These are phyloP conservation scores for Protoeuglena noctilucae DNA, from an alignment of 139 green algal species.

Conservation along the genomic window DNA sequence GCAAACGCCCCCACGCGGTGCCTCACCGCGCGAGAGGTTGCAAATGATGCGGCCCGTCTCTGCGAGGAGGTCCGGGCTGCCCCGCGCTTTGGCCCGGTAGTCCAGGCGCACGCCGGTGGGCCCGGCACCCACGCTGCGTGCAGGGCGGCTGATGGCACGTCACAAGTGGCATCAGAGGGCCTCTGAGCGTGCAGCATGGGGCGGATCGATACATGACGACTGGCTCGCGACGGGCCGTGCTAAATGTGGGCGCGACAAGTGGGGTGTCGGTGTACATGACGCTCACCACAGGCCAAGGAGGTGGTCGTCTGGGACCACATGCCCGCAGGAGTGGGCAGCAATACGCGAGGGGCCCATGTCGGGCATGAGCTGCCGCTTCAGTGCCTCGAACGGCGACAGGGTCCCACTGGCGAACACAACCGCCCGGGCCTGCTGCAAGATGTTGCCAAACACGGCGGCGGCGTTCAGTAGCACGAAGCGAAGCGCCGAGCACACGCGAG, in stretches of 20 bases:
- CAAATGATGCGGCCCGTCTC: constrained; percentile 48
- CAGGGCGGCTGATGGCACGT: too few relatives aligned
- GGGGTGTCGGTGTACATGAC: too few relatives aligned
- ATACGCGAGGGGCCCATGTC: constrained; percentile 14
- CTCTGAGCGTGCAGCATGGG: too few relatives aligned
- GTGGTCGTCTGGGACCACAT: too few relatives aligned
- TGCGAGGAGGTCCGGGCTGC: constrained; percentile 26
- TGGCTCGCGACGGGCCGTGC: too few relatives aligned
- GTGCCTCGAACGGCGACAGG: constrained; percentile 46
- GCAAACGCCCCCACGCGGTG: too few relatives aligned
- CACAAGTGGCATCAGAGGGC: too few relatives aligned
- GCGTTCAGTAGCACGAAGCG: constrained; percentile 85
- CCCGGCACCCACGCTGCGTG: too few relatives aligned
- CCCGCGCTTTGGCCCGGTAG: constrained; percentile 32
- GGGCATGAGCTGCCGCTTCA: constrained; percentile 36
- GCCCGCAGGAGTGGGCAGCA: constrained; percentile 62
- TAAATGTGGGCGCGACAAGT: too few relatives aligned
- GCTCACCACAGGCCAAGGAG: too few relatives aligned
- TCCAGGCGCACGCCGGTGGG: constrained; percentile 48
- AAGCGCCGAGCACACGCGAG: too few relatives aligned
- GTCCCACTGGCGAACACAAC: constrained; percentile 85
- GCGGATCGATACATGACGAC: too few relatives aligned
- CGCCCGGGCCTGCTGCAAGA: constrained; percentile 28
- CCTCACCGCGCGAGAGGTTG: constrained; percentile 52
- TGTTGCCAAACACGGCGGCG: constrained; percentile 46